Conservation (phyloP, 768 basidiomycete species). For the Hemileccinum rubropunctum region DNA sequence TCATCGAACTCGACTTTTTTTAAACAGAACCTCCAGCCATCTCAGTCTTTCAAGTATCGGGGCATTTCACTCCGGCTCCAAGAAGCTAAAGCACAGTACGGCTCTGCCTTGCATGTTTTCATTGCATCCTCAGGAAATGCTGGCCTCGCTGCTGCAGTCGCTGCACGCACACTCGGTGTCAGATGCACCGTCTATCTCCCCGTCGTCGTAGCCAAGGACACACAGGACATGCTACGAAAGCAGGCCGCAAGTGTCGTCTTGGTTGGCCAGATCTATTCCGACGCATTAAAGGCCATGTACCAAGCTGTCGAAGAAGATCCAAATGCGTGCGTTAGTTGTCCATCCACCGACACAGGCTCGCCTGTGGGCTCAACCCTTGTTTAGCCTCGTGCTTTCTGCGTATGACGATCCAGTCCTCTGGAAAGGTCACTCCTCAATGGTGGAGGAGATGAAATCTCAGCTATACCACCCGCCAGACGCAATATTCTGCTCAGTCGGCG, state of each 20-base stretch:
- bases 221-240: conserved; percentile 46
- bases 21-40: conserved; percentile 64
- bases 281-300: conserved; percentile 53
- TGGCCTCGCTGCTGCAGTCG: conserved; percentile 68
- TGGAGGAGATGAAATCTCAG: conserved; percentile 59
- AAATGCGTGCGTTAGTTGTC: conserved; percentile 47
- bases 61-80: conserved; percentile 65
- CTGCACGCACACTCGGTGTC: conserved; percentile 51
- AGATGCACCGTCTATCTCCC: conserved; percentile 71
- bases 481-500: conserved; percentile 77
- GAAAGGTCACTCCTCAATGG: conserved; percentile 77
- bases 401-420: conserved; percentile 69
- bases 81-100: conserved; percentile 47
- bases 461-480: conserved; percentile 58
- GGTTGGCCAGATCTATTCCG: conserved; percentile 55
- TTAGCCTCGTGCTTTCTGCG: conserved; percentile 65
- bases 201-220: conserved; percentile 45
- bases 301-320: conserved; percentile 41
- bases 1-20: background rate
- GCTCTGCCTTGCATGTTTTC: conserved; percentile 56
- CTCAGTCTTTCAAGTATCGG: conserved; percentile 75
- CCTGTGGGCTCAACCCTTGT: background rate
- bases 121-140: conserved; percentile 82
- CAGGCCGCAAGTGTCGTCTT: conserved; percentile 59
- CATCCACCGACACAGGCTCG: background rate